Base-by-base conservation (phyloP, 352 stramenopile genomes). In the Pythium insidiosum region DNA sequence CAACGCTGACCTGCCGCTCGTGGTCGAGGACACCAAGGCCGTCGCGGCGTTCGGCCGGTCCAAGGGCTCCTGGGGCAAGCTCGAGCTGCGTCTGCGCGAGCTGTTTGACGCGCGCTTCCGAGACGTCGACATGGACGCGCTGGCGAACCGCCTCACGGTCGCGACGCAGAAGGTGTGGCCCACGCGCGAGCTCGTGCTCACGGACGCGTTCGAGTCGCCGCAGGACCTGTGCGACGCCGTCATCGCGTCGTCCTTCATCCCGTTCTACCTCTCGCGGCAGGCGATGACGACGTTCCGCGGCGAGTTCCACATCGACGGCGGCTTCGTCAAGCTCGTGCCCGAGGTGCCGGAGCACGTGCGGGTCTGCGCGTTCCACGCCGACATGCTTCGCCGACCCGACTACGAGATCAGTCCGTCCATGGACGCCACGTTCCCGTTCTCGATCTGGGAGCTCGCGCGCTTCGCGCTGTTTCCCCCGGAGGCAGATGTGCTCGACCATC, bases 351-450 rank as follows among this genome's bases (percentile, higher is more conserved):
- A 71, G 20, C 82, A 86, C 47, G 64, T 82, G 7, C 75, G 73
- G 18, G 73, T 89, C 10, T 90, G 76, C 44, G 73, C 61, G 21
- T 88, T 92, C 52, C 80, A 71, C 18, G 57, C 56, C 26, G 47
- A 69, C 12, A 21, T 70, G n/a, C 37, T 91, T 28, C 59, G 73
- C 24, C 66, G 73, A 6, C 34, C 45, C 3, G 76, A 85, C 60
- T 88, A 89, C 48, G 72, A 83, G 34, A 87, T 92, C 47, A 85
- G 73, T 50, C 80, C 80, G 31, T 81, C 68, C 13, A 53, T 88
- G 16, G 68, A 88, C 31, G 43, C 56, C 1, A 36, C 68, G 0
- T 89, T 89, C 44, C 73, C 77, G 7, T 80, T 66, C 40, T 56
- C 48, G 6, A 66, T 87, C 38, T 56, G 71, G 34, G 60, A 89